Evolutionary conservation across 768 basidiomycete species (phyloP), one percentile per base, ranked within the genome.

Genomic region (Amanita molliuscula): DNA sequence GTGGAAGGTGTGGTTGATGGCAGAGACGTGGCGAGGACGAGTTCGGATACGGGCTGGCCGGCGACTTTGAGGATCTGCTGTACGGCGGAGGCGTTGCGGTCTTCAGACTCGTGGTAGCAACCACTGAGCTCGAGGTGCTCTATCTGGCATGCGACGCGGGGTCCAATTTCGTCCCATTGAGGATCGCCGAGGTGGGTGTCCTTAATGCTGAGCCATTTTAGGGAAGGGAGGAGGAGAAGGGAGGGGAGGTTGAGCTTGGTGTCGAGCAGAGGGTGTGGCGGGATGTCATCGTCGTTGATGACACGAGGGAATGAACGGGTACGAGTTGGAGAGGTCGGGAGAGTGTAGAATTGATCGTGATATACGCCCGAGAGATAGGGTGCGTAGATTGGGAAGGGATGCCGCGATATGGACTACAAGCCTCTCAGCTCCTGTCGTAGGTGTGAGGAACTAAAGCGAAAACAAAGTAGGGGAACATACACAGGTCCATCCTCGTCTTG

Each of bases 171-270:
- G n/a, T 70, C 64, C 81, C 80, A 82, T 31, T 66, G 67, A 43
- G 67, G 66, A 61, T 82, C 79, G 13, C 82, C 83, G 50, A 88
- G 73, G 64, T 85, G 84, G 0, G 82, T 84, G 59, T 85, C 83
- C 50, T 74, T 75, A 57, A 88, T 77, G 37, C 72, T 71, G 55
- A 88, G 79, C 54, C 72, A 74, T 25, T 69, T 72, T 34, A 88
- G 77, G 40, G 76, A 69, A 6, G 81, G 74, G 42, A 88, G 71
- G 55, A 74, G 73, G 44, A 88, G 73, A 47, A 88, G 76, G 10
- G 76, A 78, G 1, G 84, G 83, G 1, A 88, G 74, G 16, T 68
- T 71, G 45, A 87, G 78, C 35, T 77, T 74, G 16, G 73, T 63
- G 33, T 77, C 81, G 52, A 81, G 65, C 38, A 68, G 11, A 47